Evolutionary conservation across 2,329 filamentous ascomycete genomes (phyloP).

Genomic region (Aspergillus fructus): DNA sequence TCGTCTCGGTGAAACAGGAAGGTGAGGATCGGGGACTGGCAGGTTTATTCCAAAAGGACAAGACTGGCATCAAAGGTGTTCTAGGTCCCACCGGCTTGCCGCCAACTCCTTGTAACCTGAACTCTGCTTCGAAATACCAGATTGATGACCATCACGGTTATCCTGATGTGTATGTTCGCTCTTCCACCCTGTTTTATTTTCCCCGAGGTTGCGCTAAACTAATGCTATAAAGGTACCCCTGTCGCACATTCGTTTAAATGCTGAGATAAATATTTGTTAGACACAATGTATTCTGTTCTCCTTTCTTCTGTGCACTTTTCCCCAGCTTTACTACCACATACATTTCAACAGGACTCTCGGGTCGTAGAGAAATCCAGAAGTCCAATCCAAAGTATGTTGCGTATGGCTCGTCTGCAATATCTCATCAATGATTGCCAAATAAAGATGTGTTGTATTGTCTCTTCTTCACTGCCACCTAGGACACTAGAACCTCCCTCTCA

Average conservation of each 20-base stretch:
- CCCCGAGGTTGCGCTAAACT: constrained; percentile 24
- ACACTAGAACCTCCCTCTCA: neutral
- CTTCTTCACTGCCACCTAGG: too few species aligned
- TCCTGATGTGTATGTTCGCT: constrained; percentile 59
- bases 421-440: neutral
- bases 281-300: constrained; percentile 12
- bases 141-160: constrained; percentile 69
- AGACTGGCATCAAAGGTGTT: constrained; percentile 55
- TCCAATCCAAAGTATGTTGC: neutral
- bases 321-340: neutral
- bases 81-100: constrained; percentile 78
- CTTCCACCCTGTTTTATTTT: neutral
- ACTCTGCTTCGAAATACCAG: constrained; percentile 58
- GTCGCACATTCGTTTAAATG: constrained; percentile 45
- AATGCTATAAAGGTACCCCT: constrained; percentile 40
- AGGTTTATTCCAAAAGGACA: constrained; percentile 68
- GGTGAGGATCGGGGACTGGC: constrained; percentile 71
- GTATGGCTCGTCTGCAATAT: neutral
- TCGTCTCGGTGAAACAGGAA: constrained; percentile 74
- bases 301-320: neutral
- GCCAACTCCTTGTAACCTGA: constrained; percentile 76
- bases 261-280: neutral
- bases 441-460: too few species aligned
- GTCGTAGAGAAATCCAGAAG: neutral
- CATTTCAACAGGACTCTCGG: neutral